Evolutionary conservation across 2,329 filamentous ascomycete genomes (phyloP), one percentile per base, ranked within the genome.

Genomic region (Pestalotiopsis sp.): DNA sequence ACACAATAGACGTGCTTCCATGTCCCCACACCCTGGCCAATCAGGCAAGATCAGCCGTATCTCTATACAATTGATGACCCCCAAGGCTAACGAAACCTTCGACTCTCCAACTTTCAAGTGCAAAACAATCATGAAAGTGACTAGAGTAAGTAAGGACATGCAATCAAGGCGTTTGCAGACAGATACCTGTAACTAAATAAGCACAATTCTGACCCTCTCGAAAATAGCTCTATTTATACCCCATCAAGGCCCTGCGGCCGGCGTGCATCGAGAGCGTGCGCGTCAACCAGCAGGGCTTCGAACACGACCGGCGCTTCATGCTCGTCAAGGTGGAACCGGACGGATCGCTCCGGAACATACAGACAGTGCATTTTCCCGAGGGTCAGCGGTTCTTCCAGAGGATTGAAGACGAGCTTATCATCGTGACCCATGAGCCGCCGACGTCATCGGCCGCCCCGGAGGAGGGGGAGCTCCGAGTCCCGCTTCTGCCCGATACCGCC

Each of bases 281-380:
- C n/a, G 78, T 93, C 61, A 87, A 86, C 4, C 82, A 84, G n/a
- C 85, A 89, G 71, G 91, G 92, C 14, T 83, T 93, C 72, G 81
- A 83, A 55, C 81, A 92, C 76, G 92, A 94, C 80, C 87, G 92
- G 11, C 84, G 84, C 41, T 94, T 93, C 79, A 92, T 94, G 88
- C 85, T 94, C 3, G 85, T 89, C 70, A 87, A 86, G 72, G 81
- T 87, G 71, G 75, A 81, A 20, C 73, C 80, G 58, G 78, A 71
- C 69, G 74, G 70, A 68, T 55, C 41, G 13, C 72, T 76, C 68
- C 71, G 71, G 64, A 77, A 80, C 55, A 81, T 94, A 78, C 88
- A 91, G 74, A 81, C 93, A 39, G 78, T 85, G 1, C 70, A 81
- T 36, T 85, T 87, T 68, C 85, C 90, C 0, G 83, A 87, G 68